Evolutionary conservation across 495 filamentous ascomycete species (phyloP), one percentile per base, ranked within the genome.

Genomic region (Penicillium ucsense): DNA sequence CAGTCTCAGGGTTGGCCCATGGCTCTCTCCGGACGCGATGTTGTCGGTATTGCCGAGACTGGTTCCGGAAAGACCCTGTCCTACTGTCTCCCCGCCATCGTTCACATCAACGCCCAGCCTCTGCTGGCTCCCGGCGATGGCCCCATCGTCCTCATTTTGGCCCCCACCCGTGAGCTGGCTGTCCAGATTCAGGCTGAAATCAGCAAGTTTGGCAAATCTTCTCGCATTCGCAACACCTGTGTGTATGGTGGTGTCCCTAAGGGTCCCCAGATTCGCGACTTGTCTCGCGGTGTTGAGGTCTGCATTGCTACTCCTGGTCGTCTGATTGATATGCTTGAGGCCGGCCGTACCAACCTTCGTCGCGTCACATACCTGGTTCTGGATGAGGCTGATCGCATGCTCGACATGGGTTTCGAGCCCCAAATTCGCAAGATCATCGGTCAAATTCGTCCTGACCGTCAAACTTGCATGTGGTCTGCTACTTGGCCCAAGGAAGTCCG

Each of bases 361-460:
- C 92, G 92, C 69, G 90, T 98, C 47, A 98, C 92, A 27, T 98
- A 96, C 65, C 81, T 98, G 33, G 89, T 98, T 51, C 84, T 98
- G 35, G 92, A 98, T 58, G 92, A 98, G 78, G 92, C 92, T 64
- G 92, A 98, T 76, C 94, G 94, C 68, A 97, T 98, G 92, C 76
- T 98, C 73, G 92, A 98, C 74, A 97, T 98, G 92, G 92, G 92
- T 84, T 98, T 98, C 78, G 92, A 98, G 76, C 92, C 92, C 57
- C 92, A 98, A 68, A 96, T 98, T 61, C 85, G 89, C 71, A 95
- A 95, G 78, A 95, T 97, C 55, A 88, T 98, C 53, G 75, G 84
- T 42, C 92, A 98, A 74, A 98, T 98, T 73, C 88, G 92, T 54
- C 92, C 92, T 49, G 92, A 98, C 66, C 86, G 92, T 77, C 92